phyloP scores from a whole-genome alignment of 1,139 yeast species.

The Geotrichum reessii region DNA sequence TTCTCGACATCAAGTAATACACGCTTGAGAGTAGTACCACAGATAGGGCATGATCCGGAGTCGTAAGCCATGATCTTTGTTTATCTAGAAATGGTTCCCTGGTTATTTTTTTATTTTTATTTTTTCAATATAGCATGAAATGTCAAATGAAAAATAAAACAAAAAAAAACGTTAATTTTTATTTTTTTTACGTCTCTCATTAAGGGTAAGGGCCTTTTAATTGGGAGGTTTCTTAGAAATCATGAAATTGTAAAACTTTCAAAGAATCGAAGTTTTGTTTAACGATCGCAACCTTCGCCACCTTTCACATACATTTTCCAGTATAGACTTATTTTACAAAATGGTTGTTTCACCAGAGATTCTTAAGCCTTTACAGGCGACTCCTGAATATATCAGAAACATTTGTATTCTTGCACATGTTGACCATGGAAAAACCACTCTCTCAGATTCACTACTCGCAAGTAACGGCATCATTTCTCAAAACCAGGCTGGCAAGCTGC shows the following conservation, averaged over 20 bases:
- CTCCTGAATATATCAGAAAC: conserved; percentile 69
- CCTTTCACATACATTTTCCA: too few species aligned
- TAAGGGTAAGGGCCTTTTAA: neutral
- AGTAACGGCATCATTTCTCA: conserved; percentile 95
- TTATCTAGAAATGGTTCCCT: too few species aligned
- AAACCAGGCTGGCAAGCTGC: conserved; percentile 88
- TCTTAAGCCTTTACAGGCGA: conserved; percentile 59
- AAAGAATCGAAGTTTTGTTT: too few species aligned
- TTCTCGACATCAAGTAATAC: conserved; percentile 36
- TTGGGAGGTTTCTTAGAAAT: conserved; percentile 1
- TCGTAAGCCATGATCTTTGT: neutral
- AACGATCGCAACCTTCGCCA: too few species aligned
- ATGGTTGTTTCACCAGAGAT: conserved; percentile 52
- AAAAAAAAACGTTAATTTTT: neutral
- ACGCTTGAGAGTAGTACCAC: conserved; percentile 30
- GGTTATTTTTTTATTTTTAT: too few species aligned
- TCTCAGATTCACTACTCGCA: conserved; percentile 87
- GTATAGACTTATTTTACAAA: neutral
- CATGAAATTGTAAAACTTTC: neutral
- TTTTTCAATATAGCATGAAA: neutral
- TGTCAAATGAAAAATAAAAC: neutral
- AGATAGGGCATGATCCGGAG: conserved; percentile 30
- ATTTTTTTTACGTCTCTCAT: neutral
- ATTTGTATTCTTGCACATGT: conserved; percentile 97
- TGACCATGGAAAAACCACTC: conserved; percentile 95